These are phyloP conservation scores for Lepidium campestre DNA, from an alignment of 441 rosid genomes.

Conservation along the genomic window DNA sequence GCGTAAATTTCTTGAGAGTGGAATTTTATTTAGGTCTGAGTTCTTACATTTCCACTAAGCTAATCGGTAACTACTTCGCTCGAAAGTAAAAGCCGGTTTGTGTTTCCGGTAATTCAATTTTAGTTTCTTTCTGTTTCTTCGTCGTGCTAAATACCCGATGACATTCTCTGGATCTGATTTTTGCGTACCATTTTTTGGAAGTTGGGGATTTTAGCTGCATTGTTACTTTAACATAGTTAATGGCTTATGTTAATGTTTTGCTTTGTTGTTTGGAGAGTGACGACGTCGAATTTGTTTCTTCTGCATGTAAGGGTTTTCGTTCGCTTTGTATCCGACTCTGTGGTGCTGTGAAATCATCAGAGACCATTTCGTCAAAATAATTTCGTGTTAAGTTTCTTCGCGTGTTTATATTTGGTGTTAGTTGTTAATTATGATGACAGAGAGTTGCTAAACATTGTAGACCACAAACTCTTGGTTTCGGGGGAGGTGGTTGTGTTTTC, in stretches of 20 bases:
- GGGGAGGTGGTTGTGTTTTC: background rate
- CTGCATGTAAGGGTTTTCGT: conserved; percentile 27
- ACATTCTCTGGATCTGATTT: background rate
- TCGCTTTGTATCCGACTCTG: background rate
- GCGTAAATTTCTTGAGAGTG: too few relatives aligned
- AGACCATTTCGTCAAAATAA: background rate
- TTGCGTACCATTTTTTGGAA: background rate
- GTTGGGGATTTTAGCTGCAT: conserved; percentile 12
- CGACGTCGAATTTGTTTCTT: background rate
- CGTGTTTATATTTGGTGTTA: background rate
- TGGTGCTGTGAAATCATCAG: background rate
- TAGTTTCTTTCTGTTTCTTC: background rate
- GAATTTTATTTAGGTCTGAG: too few relatives aligned
- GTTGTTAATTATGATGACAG: background rate
- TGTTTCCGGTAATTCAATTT: background rate
- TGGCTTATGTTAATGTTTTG: background rate
- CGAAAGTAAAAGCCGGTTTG: too few relatives aligned
- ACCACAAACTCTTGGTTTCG: background rate
- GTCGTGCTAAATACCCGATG: background rate
- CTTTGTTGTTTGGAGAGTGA: background rate
- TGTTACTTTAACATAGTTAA: background rate
- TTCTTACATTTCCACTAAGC: too few relatives aligned
- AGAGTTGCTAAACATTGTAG: background rate
- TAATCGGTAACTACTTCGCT: too few relatives aligned
- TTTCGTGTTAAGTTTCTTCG: background rate